These are phyloP conservation scores for Sclerotinia sclerotiorum DNA, from an alignment of 2,329 filamentous ascomycete genomes.

Conservation along the genomic window DNA sequence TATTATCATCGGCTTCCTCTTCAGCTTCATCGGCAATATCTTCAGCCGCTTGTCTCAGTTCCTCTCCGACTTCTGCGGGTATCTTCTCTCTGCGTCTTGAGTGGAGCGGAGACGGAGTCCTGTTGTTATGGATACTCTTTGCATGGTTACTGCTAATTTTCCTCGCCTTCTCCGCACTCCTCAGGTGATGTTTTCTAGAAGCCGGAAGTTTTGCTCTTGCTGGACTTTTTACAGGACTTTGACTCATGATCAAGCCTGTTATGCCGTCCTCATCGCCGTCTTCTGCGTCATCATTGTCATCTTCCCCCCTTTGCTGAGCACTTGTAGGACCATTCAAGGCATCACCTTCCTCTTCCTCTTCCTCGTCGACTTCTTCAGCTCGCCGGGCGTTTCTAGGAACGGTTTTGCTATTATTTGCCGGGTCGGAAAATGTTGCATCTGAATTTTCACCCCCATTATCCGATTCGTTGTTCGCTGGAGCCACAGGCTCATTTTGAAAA, in stretches of 20 bases:
- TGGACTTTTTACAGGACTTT: neutral
- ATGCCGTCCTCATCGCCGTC: neutral
- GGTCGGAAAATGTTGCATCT: neutral
- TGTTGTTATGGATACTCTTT: neutral
- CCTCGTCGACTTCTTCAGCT: neutral
- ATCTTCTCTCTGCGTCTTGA: neutral
- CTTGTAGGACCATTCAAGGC: neutral
- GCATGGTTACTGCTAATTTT: slow-evolving; percentile 4
- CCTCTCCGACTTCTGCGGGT: neutral
- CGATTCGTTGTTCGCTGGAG: neutral
- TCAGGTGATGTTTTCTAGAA: neutral
- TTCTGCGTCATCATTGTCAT: neutral
- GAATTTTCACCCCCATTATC: neutral
- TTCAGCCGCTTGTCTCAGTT: neutral
- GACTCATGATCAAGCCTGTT: neutral
- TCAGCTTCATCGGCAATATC: neutral
- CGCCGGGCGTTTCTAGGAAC: neutral
- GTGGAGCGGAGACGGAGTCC: no score
- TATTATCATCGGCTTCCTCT: neutral
- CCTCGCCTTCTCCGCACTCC: neutral
- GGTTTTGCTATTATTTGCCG: neutral
- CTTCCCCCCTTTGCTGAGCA: neutral
- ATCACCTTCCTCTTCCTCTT: neutral
- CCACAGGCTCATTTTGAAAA: neutral
- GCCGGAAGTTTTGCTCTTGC: neutral